Evolutionary conservation across 2,329 filamentous ascomycete genomes (phyloP).

Genomic region (Ophiostoma montium): DNA sequence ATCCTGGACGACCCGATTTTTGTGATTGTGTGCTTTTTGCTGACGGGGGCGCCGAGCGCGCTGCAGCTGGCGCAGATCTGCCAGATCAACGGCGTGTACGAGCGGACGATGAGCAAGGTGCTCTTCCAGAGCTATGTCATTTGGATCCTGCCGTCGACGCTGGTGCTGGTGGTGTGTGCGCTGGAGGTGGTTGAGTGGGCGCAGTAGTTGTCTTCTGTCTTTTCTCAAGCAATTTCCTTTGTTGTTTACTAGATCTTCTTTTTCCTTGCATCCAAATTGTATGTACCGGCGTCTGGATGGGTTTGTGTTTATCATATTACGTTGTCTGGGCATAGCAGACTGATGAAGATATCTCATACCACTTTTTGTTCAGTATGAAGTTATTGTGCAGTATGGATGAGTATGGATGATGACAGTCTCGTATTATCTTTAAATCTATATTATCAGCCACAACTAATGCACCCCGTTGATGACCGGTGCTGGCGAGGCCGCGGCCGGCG

Average conservation of each 20-base stretch:
- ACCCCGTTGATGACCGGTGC: constrained; percentile 26
- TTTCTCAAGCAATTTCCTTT: neutral
- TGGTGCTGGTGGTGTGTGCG: constrained; percentile 79
- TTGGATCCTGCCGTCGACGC: constrained; percentile 88
- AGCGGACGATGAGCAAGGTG: constrained; percentile 83
- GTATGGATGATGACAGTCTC: too few species aligned
- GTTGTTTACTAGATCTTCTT: neutral
- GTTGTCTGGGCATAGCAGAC: too few species aligned
- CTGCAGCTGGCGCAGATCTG: constrained; percentile 95
- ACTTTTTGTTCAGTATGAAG: too few species aligned
- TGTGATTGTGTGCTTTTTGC: constrained; percentile 91
- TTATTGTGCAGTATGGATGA: too few species aligned
- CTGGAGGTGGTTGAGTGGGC: constrained; percentile 92
- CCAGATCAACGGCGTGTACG: constrained; percentile 93
- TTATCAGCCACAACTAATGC: too few species aligned
- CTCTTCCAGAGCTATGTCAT: constrained; percentile 95
- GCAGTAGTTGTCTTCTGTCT: constrained; percentile 8
- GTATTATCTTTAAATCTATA: too few species aligned
- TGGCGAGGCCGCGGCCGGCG: constrained; percentile 10
- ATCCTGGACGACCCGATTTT: constrained; percentile 98
- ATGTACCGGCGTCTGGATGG: constrained; percentile 7
- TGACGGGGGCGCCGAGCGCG: constrained; percentile 85
- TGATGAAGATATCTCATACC: too few species aligned
- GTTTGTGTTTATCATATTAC: too few species aligned
- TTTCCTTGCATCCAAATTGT: neutral